Conservation (phyloP, 2,329 filamentous ascomycete genomes). For the Volutella citrinella region DNA sequence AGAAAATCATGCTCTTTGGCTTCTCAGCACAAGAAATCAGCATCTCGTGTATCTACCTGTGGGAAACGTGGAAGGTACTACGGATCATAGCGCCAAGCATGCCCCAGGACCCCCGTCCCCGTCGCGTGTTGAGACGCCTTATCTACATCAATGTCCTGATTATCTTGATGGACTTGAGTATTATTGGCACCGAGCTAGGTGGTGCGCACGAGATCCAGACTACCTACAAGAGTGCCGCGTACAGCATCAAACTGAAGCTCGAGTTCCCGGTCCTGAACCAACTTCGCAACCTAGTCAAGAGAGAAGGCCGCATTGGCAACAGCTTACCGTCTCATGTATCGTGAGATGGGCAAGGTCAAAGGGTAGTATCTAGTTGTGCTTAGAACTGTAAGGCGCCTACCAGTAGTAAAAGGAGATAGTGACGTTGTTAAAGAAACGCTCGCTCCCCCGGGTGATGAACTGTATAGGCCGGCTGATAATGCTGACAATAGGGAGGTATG, state of each 20-base stretch:
- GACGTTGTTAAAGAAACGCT: no score
- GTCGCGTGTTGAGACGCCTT: conserved; percentile 5
- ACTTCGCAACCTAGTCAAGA: no score
- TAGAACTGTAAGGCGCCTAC: no score
- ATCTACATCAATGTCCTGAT: conserved; percentile 7
- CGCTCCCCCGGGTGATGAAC: no score
- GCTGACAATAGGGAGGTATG: no score
- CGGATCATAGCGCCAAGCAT: background rate
- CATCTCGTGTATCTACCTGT: conserved; percentile 7
- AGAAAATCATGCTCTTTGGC: conserved; percentile 5
- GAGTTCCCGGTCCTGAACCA: conserved; percentile 7
- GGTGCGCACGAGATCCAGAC: conserved; percentile 6
- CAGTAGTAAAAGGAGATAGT: no score
- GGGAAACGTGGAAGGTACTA: conserved; percentile 7
- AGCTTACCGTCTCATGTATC: no score
- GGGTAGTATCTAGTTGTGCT: no score
- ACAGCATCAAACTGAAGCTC: conserved; percentile 8
- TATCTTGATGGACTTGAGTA: conserved; percentile 4
- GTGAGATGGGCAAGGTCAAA: no score
- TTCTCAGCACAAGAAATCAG: conserved; percentile 8
- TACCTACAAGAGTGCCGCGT: conserved; percentile 6
- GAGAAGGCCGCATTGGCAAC: no score
- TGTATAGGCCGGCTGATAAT: no score
- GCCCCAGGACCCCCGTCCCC: background rate
- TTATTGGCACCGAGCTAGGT: conserved; percentile 4